Evolutionary conservation across 2,329 filamentous ascomycete genomes (phyloP).

Genomic region (Berkeleyomyces rouxiae): DNA sequence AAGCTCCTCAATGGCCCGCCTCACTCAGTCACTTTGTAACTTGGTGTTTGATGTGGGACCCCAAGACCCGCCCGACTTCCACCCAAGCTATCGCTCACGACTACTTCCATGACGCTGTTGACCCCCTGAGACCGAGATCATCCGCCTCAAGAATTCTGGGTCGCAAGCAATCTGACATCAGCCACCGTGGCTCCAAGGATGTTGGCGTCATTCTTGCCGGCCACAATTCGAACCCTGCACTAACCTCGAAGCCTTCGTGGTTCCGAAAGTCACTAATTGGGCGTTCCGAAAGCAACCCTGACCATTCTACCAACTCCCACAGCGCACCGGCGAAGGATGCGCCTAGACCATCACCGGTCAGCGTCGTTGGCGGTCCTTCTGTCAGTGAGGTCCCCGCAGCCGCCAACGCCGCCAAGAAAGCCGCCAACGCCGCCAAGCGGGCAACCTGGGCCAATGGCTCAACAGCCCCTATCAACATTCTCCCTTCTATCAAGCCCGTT

Average conservation of each 20-base stretch:
- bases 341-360: slow-evolving; percentile 29
- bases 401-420: slow-evolving; percentile 22
- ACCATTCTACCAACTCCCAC: slow-evolving; percentile 3
- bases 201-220: slow-evolving; percentile 15
- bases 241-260: slow-evolving; percentile 74
- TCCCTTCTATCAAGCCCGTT: slow-evolving; percentile 85
- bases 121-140: slow-evolving; percentile 83
- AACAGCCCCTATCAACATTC: slow-evolving; percentile 81
- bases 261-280: slow-evolving; percentile 89
- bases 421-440: slow-evolving; percentile 49
- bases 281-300: slow-evolving; percentile 41
- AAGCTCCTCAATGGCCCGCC: slow-evolving; percentile 77
- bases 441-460: slow-evolving; percentile 84
- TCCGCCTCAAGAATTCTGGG: slow-evolving; percentile 70
- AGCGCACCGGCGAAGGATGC: slow-evolving; percentile 26
- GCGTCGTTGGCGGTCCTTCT: slow-evolving; percentile 21
- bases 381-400: slow-evolving; percentile 25
- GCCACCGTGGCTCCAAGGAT: slow-evolving; percentile 49
- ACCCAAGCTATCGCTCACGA: slow-evolving; percentile 89
- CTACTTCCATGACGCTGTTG: slow-evolving; percentile 82
- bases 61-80: slow-evolving; percentile 77
- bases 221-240: slow-evolving; percentile 24
- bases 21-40: slow-evolving; percentile 86
- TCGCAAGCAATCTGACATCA: slow-evolving; percentile 77
- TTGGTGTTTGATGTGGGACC: slow-evolving; percentile 98